These are phyloP conservation scores for Acidiella bohemica DNA, from an alignment of 495 filamentous ascomycete species.

Conservation along the genomic window DNA sequence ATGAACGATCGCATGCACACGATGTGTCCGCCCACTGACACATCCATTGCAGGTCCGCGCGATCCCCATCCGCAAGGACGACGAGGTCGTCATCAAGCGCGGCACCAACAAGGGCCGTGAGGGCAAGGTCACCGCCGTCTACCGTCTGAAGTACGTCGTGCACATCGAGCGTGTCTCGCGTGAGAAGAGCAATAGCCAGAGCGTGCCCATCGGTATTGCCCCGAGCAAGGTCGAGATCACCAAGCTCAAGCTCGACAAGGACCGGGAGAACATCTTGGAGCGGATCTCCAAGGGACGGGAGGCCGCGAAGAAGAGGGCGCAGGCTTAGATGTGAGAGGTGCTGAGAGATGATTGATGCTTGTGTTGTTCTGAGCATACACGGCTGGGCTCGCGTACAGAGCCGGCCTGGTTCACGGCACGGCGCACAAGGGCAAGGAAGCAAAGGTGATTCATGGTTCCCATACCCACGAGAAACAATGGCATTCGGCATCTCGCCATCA, in stretches of 20 bases:
- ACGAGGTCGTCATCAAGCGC: constrained; percentile 81
- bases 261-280: constrained; percentile 87
- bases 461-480: no score
- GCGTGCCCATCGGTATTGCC: constrained; percentile 74
- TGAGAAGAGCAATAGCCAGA: constrained; percentile 90
- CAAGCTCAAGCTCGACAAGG: constrained; percentile 97
- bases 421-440: no score
- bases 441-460: no score
- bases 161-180: constrained; percentile 84
- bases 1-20: constrained; percentile 26
- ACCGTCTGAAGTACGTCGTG: constrained; percentile 85
- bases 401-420: no score
- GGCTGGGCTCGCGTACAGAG: no score
- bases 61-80: constrained; percentile 96
- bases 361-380: no score
- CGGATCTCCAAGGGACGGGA: constrained; percentile 67
- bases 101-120: constrained; percentile 89
- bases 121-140: constrained; percentile 87
- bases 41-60: constrained; percentile 58
- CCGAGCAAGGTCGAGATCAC: constrained; percentile 90
- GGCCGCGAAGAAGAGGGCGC: constrained; percentile 36
- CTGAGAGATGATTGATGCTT: no score
- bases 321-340: no score
- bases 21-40: constrained; percentile 20
- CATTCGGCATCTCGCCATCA: not conserved